Evolutionary conservation across 441 rosid species (phyloP), one percentile per base, ranked within the genome.

Genomic region (Rhodomyrtus psidioides): DNA sequence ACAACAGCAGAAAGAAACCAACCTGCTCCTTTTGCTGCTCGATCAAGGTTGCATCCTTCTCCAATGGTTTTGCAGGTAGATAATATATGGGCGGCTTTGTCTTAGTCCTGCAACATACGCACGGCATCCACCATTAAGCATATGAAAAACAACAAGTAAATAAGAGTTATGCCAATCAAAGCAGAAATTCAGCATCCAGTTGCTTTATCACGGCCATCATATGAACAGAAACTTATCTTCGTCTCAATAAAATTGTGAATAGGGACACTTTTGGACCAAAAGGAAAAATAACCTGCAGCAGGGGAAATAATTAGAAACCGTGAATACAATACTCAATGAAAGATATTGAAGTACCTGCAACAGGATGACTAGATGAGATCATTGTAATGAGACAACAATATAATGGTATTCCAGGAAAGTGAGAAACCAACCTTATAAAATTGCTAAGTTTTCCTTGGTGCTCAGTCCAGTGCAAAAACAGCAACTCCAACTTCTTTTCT

Each of bases 211-310:
- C 90, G 89, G 89, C 88, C 91, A 91, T 94, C 92, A 93, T 94
- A 87, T 92, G 94, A 93, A 94, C 82, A 86, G 94, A 94, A 94
- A 96, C 98, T 96, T 95, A 96, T 95, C 95, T 94, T 92, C 88
- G 95, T 90, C 91, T 91, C 92, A 92, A 94, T 89, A 93, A 93
- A 93, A 96, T 91, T 96, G 98, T 93, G 95, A 94, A 95, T 94
- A 95, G 93, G 96, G 95, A 96, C 93, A 96, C 99, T 94, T 93
- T 93, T 92, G 94, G 98, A 96, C 99, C 96, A 93, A 93, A 96
- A 93, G 92, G 93, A 94, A 96, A 96, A 95, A 90, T 94, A 97
- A 97, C 98, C 99, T 96, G 98, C 96, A 91, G 65, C 76, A 57
- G 53, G 30, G 42, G 85, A 88, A 39, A 39, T 39, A 24, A 70